Evolutionary conservation across 768 basidiomycete species (phyloP).

Genomic region (Arthromyces matolae): DNA sequence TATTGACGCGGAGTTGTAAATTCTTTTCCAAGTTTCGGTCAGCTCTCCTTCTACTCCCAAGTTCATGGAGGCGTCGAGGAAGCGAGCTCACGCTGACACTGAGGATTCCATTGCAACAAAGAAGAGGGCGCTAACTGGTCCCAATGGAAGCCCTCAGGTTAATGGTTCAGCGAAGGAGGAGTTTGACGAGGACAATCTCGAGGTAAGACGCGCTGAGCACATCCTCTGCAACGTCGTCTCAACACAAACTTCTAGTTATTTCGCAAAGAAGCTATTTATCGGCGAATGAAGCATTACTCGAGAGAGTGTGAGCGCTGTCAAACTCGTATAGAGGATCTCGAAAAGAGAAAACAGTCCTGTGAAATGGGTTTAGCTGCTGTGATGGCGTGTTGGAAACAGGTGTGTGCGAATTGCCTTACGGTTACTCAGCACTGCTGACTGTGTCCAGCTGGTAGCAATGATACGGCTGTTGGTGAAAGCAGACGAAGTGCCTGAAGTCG

Average conservation of each 20-base stretch:
- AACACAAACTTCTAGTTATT: constrained; percentile 52
- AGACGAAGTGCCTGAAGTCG: constrained; percentile 43
- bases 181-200: constrained; percentile 54
- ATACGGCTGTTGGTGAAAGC: constrained; percentile 56
- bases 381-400: constrained; percentile 79
- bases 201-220: constrained; percentile 42
- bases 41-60: constrained; percentile 30
- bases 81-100: constrained; percentile 53
- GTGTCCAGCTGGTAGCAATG: constrained; percentile 56
- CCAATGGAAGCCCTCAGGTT: constrained; percentile 49
- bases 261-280: constrained; percentile 82
- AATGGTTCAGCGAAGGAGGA: constrained; percentile 49
- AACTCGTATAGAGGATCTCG: constrained; percentile 58
- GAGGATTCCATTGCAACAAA: constrained; percentile 46
- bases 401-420: constrained; percentile 26
- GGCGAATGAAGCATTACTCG: constrained; percentile 80
- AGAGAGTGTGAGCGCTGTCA: constrained; percentile 68
- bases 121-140: constrained; percentile 51
- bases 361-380: constrained; percentile 73
- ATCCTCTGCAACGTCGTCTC: constrained; percentile 11
- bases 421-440: background rate
- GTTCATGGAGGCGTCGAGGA: constrained; percentile 44
- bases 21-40: constrained; percentile 19
- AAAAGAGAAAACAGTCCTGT: constrained; percentile 59
- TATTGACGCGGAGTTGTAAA: constrained; percentile 37